phyloP scores from a whole-genome alignment of 2,329 filamentous ascomycete genomes.

The Aspergillus ibericus region DNA sequence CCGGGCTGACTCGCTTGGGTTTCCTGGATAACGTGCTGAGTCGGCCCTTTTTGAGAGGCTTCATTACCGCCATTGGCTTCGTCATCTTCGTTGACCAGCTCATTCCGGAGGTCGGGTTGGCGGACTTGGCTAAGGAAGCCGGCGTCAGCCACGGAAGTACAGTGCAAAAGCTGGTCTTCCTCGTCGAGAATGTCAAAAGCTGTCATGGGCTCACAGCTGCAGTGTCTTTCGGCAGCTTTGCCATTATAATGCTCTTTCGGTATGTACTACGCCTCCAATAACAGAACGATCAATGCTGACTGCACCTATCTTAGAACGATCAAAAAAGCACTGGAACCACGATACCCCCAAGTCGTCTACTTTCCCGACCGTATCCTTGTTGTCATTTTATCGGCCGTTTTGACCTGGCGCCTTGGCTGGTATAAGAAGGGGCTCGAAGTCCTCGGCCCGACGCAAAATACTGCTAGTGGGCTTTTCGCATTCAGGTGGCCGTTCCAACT shows the following conservation, averaged over 20 bases:
- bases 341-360: slow-evolving; percentile 79
- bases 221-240: slow-evolving; percentile 77
- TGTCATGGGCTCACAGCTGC: slow-evolving; percentile 73
- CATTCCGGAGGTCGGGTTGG: slow-evolving; percentile 83
- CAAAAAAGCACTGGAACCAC: slow-evolving; percentile 76
- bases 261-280: slow-evolving; percentile 42
- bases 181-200: slow-evolving; percentile 65
- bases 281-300: background rate
- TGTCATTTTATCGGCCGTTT: slow-evolving; percentile 77
- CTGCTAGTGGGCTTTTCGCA: slow-evolving; percentile 68
- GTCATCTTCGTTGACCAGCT: slow-evolving; percentile 95
- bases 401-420: slow-evolving; percentile 77
- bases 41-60: slow-evolving; percentile 86
- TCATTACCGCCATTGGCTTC: slow-evolving; percentile 95
- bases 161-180: slow-evolving; percentile 79
- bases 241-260: slow-evolving; percentile 87
- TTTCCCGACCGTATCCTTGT: slow-evolving; percentile 89
- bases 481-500: slow-evolving; percentile 84
- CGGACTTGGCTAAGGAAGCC: slow-evolving; percentile 60
- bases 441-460: slow-evolving; percentile 76
- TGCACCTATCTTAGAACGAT: slow-evolving; percentile 59
- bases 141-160: slow-evolving; percentile 77
- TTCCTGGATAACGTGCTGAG: slow-evolving; percentile 95
- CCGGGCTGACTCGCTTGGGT: slow-evolving; percentile 79
- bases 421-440: slow-evolving; percentile 77